Evolutionary conservation across 441 rosid species (phyloP), one percentile per base, ranked within the genome.

Genomic region (Syzygium malaccense): DNA sequence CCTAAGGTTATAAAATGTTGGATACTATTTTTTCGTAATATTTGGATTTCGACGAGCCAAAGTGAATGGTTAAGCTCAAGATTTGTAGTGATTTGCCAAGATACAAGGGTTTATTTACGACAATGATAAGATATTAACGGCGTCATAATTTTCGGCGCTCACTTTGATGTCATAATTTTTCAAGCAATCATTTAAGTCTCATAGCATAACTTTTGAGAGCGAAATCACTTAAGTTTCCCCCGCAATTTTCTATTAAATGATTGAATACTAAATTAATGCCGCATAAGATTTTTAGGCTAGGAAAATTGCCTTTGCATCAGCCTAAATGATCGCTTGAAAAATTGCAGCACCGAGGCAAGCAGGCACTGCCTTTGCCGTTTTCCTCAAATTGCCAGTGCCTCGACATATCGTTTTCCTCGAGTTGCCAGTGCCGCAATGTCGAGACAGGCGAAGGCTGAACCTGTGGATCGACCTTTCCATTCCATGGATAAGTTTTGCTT

Each of bases 361-460:
- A 1, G 1, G 3, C 25, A 68, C 25, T 0, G 6, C 11, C 26
- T 3, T 7, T 9, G 13, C 0, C 7, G 0, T 68, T 66, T 30
- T 66, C 45, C 78, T 8, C 0, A 1, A 66, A 13, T 17, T 66
- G 6, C 48, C 48, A 45, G 7, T 41, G 45, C 23, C 3, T 41
- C 41, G 41, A 41, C 41, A 41, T 41, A 41, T 4, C 7, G 1
- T 66, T 66, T 30, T 66, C 45, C 78, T 8, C 0, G 2, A 66
- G 25, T 17, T 66, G 6, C 48, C 48, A 45, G 7, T 41, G 45
- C 23, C 3, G 8, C 23, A 0, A 32, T 32, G 41, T 32, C 25
- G 19, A 66, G 78, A 32, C 75, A 0, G 6, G 20, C 6, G 0
- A 3, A 68, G 1, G 64, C 26, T 58, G 8, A 58, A 58, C n/a